Conservation (phyloP, 2,329 filamentous ascomycete species). For the Pseudocercospora musae region DNA sequence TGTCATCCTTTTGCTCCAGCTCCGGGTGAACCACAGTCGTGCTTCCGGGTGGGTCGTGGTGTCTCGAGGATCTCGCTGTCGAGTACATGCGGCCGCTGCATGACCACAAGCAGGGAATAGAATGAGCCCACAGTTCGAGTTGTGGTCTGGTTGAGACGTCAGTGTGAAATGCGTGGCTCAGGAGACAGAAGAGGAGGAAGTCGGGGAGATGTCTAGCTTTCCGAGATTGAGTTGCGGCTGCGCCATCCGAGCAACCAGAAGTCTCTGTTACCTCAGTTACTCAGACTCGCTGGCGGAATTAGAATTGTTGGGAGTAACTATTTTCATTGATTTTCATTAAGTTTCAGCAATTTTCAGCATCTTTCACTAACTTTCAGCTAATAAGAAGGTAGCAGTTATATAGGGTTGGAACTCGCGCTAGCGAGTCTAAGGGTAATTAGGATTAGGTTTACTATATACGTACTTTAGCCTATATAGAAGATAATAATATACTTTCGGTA, state of each 20-base stretch:
- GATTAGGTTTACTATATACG: too few species aligned
- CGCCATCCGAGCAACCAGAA: background rate
- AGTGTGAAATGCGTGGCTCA: background rate
- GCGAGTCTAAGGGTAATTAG: too few species aligned
- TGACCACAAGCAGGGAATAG: background rate
- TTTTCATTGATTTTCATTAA: too few species aligned
- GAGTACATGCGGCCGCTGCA: background rate
- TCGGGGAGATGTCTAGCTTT: background rate
- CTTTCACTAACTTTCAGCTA: too few species aligned
- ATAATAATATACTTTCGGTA: too few species aligned
- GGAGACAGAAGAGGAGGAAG: background rate
- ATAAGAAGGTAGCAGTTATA: too few species aligned
- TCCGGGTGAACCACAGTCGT: background rate
- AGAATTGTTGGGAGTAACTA: too few species aligned
- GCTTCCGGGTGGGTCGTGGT: background rate
- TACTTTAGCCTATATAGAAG: too few species aligned
- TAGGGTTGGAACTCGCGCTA: too few species aligned
- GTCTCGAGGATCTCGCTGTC: background rate
- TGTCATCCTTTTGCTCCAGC: background rate
- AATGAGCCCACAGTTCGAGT: background rate
- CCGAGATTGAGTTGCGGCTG: background rate
- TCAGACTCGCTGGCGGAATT: too few species aligned
- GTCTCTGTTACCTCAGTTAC: too few species aligned
- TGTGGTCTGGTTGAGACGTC: conserved; percentile 1
- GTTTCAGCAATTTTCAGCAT: too few species aligned